phyloP scores from a whole-genome alignment of 1,284 basidiomycete species.

The Ceratobasidium sp. region DNA sequence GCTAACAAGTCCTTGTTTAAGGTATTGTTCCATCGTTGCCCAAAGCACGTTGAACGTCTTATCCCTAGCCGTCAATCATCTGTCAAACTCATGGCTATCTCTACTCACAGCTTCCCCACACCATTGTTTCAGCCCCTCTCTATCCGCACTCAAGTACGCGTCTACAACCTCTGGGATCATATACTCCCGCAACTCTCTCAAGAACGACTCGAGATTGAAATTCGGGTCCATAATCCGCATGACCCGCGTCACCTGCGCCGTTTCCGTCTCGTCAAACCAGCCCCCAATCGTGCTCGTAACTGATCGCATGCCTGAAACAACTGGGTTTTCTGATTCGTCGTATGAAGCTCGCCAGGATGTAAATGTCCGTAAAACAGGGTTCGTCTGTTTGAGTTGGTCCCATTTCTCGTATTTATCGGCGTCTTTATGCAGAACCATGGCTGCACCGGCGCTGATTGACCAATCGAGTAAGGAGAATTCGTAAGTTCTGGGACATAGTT shows the following conservation, averaged over 20 bases:
- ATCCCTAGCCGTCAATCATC: background rate
- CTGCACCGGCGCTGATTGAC: conserved; percentile 76
- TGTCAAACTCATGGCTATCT: background rate
- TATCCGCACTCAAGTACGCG: conserved; percentile 90
- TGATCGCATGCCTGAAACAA: conserved; percentile 82
- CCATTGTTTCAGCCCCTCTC: conserved; percentile 88
- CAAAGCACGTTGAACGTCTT: conserved; percentile 96
- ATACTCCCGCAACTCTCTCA: conserved; percentile 93
- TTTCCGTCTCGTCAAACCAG: conserved; percentile 98
- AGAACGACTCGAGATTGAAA: conserved; percentile 88
- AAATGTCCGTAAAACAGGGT: conserved; percentile 73
- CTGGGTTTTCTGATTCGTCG: conserved; percentile 93
- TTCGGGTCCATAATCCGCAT: conserved; percentile 89
- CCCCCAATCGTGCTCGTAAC: conserved; percentile 88
- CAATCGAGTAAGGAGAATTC: conserved; percentile 2
- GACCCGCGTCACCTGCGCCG: conserved; percentile 88
- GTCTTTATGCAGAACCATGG: conserved; percentile 84
- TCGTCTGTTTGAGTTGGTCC: conserved; percentile 78
- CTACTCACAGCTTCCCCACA: conserved; percentile 92
- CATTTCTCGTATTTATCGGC: conserved; percentile 79
- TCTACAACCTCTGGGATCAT: conserved; percentile 98
- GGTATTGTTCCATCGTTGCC: conserved; percentile 96
- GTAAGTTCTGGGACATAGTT: background rate
- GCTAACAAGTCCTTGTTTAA: conserved; percentile 87
- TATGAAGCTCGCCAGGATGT: conserved; percentile 75